A percentile compares a stretch with the other conserved stretches of the same genome.
Evolutionary conservation across 257 asterid genomes (phyloP).

Genomic region (Leonotis leonurus): DNA sequence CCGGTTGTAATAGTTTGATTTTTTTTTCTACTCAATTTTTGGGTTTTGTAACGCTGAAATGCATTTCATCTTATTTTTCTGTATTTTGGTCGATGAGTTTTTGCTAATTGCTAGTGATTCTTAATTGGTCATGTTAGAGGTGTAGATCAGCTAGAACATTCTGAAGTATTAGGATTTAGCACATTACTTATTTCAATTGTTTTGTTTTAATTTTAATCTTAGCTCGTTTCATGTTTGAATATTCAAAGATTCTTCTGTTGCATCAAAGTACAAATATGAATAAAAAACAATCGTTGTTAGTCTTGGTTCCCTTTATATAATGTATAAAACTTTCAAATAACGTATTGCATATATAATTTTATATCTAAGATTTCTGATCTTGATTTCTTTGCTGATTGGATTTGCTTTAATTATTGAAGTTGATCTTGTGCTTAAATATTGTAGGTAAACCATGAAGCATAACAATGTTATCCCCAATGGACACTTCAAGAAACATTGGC

Average conservation of each 20-base stretch:
- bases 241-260: not conserved
- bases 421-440: not conserved
- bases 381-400: not conserved
- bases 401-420: not conserved
- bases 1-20: too few relatives aligned
- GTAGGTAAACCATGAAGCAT: conserved; percentile 66
- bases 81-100: not conserved
- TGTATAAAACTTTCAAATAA: not conserved
- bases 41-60: not conserved
- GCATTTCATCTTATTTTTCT: not conserved
- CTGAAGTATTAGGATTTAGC: not conserved
- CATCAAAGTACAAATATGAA: not conserved
- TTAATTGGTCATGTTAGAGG: too few relatives aligned
- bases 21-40: not conserved
- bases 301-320: not conserved
- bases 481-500: conserved; percentile 84
- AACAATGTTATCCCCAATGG: conserved; percentile 72
- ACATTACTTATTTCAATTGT: too few relatives aligned
- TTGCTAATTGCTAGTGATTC: not conserved
- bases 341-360: too few relatives aligned
- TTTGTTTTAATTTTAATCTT: too few relatives aligned
- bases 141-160: too few relatives aligned
- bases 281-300: not conserved
- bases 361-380: not conserved
- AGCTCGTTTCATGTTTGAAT: not conserved